A percentile compares a stretch with the other conserved stretches of the same genome.
These are phyloP conservation scores for Prototheca wickerhamii DNA, from an alignment of 163 green algal species.

Conservation along the genomic window DNA sequence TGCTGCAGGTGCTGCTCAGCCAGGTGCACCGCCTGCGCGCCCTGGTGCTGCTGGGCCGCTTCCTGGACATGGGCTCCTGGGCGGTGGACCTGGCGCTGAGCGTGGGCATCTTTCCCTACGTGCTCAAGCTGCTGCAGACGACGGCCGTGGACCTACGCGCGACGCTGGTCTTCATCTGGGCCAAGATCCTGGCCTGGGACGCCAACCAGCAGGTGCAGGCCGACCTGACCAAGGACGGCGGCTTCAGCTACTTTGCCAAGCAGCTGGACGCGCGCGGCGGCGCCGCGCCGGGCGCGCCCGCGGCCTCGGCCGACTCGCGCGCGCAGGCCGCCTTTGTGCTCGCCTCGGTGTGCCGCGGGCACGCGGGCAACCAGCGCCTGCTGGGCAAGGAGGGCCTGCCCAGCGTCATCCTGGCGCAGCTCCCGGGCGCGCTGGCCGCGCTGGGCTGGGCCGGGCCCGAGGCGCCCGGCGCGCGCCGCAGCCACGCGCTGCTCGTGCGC, in stretches of 20 bases:
- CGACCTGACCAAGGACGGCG: conserved; percentile 94
- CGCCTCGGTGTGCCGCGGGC: conserved; percentile 75
- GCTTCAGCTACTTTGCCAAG: conserved; percentile 95
- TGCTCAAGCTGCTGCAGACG: conserved; percentile 98
- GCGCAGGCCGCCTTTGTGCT: conserved; percentile 92
- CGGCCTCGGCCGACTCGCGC: conserved; percentile 12
- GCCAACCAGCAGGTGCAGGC: conserved; percentile 55
- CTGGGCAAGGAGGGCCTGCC: conserved; percentile 50
- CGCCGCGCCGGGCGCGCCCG: neutral
- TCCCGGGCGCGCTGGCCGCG: conserved; percentile 30
- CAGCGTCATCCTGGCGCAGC: conserved; percentile 27
- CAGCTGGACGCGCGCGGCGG: conserved; percentile 65
- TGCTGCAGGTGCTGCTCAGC: conserved; percentile 96
- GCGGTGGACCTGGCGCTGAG: conserved; percentile 93
- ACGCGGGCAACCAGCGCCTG: conserved; percentile 71
- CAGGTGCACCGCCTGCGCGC: conserved; percentile 88
- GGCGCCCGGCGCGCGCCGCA: neutral
- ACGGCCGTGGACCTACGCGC: conserved; percentile 80
- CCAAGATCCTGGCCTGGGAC: conserved; percentile 96
- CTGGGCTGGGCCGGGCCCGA: conserved; percentile 9
- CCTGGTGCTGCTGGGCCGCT: conserved; percentile 88
- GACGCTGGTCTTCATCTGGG: conserved; percentile 99
- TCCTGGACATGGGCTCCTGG: conserved; percentile 97
- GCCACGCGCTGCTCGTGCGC: conserved; percentile 52
- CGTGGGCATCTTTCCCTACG: conserved; percentile 99